A percentile compares a stretch with the other conserved stretches of the same genome.
phyloP scores from a whole-genome alignment of 768 basidiomycete species.

The Leccinum uliginosum region DNA sequence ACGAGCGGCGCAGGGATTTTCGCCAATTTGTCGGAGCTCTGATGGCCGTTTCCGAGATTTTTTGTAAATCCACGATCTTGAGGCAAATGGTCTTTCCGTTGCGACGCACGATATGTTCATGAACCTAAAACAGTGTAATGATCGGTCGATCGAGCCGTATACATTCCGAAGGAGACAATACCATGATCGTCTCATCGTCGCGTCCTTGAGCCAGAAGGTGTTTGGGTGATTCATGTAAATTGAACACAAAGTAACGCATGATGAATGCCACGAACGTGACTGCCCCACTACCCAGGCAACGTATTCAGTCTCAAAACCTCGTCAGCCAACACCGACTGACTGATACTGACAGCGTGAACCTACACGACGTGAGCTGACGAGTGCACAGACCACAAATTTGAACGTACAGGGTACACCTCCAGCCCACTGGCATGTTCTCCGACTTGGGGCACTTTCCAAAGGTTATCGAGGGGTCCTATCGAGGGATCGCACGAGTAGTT shows the following conservation, averaged over 20 bases:
- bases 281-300: conserved; percentile 31
- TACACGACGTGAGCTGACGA: conserved; percentile 12
- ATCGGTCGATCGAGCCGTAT: background rate
- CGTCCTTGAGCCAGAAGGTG: conserved; percentile 54
- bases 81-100: conserved; percentile 45
- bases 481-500: conserved; percentile 46
- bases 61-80: conserved; percentile 40
- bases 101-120: conserved; percentile 43
- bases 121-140: conserved; percentile 30
- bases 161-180: conserved; percentile 9
- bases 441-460: conserved; percentile 41
- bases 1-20: conserved; percentile 29
- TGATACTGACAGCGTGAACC: conserved; percentile 38
- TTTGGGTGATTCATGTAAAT: conserved; percentile 59
- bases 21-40: conserved; percentile 13
- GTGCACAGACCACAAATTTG: background rate
- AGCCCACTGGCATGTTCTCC: conserved; percentile 58
- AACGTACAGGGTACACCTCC: conserved; percentile 50
- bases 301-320: conserved; percentile 1
- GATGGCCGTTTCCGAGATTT: conserved; percentile 20
- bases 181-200: conserved; percentile 51
- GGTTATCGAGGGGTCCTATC: too few species aligned
- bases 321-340: background rate
- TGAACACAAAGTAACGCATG: conserved; percentile 52
- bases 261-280: conserved; percentile 52